phyloP scores from a whole-genome alignment of 257 asterid genomes.

The Prunella vulgaris region DNA sequence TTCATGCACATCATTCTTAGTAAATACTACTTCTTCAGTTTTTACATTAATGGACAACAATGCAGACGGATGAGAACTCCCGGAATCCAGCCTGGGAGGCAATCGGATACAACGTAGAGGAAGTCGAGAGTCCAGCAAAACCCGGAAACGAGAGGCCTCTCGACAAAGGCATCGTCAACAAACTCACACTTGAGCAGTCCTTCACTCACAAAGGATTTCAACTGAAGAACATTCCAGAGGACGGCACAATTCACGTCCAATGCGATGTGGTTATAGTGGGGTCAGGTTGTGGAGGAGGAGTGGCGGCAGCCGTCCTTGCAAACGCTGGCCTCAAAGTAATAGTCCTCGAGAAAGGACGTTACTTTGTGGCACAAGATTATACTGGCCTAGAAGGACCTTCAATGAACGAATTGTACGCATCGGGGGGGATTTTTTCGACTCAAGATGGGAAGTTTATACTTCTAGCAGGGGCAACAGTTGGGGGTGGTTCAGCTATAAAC shows the following conservation, averaged over 20 bases:
- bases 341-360: conserved; percentile 56
- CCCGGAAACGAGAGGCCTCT: conserved; percentile 41
- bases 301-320: conserved; percentile 58
- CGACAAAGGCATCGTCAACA: conserved; percentile 39
- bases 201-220: conserved; percentile 39
- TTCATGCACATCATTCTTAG: not conserved
- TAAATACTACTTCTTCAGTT: too few species aligned
- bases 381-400: conserved; percentile 25
- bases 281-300: conserved; percentile 71
- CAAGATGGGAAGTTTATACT: not conserved
- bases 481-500: not conserved
- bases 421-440: not conserved
- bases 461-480: not conserved
- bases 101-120: conserved; percentile 42
- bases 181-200: conserved; percentile 40
- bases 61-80: conserved; percentile 44
- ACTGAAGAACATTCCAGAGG: conserved; percentile 25
- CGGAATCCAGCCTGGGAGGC: conserved; percentile 53
- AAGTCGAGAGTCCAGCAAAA: not conserved
- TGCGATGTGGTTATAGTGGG: conserved; percentile 67
- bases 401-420: not conserved
- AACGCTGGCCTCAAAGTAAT: conserved; percentile 51
- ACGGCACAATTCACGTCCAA: conserved; percentile 19
- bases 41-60: not conserved
- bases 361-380: conserved; percentile 46